phyloP scores from a whole-genome alignment of 345 rosid species.

The Eucalyptus tenuipes region DNA sequence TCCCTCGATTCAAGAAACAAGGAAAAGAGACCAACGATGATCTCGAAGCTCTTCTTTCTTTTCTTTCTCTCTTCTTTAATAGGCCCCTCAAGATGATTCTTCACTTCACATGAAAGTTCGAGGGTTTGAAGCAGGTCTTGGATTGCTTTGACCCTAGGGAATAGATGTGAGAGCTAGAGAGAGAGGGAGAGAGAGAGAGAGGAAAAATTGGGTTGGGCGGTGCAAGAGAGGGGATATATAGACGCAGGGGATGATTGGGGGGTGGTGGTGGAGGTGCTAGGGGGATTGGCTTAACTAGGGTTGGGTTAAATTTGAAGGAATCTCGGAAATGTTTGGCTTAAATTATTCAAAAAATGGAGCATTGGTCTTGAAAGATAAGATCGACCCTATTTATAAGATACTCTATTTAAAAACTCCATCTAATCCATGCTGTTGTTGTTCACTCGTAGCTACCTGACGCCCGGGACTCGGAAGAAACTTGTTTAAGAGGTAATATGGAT shows the following conservation, averaged over 20 bases:
- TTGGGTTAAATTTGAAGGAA: slow-evolving; percentile 9
- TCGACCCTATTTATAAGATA: background rate
- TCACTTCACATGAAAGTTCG: background rate
- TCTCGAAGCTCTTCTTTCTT: background rate
- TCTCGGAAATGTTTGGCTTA: background rate
- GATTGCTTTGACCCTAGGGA: slow-evolving; percentile 16
- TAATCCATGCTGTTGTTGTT: background rate
- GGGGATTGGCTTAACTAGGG: background rate
- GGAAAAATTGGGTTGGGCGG: background rate
- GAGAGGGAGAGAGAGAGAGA: background rate
- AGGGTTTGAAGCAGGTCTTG: background rate
- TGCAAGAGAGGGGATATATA: slow-evolving; percentile 1
- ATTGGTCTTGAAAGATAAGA: background rate
- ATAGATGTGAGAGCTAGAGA: background rate
- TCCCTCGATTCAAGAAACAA: background rate
- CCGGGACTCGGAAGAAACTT: background rate
- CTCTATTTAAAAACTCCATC: background rate
- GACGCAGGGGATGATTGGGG: background rate
- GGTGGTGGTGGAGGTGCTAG: background rate
- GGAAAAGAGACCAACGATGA: background rate
- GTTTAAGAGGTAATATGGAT: background rate
- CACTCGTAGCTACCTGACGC: background rate
- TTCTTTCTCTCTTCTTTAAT: background rate
- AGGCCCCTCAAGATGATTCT: background rate
- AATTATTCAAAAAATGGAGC: background rate